These are phyloP conservation scores for Phtheirospermum japonicum DNA, from an alignment of 257 asterid species.

Conservation along the genomic window DNA sequence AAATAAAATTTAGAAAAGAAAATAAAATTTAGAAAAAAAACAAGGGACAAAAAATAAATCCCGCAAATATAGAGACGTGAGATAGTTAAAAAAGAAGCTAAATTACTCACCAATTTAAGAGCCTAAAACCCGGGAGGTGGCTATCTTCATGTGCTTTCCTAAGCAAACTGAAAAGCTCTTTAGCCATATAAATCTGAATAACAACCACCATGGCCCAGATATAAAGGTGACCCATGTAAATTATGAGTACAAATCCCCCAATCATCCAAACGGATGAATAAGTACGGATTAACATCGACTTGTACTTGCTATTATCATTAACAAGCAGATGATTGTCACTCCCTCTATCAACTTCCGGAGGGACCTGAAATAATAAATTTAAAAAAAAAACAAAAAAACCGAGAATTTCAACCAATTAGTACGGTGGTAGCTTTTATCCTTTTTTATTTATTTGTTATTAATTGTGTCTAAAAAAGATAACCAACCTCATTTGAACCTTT, in stretches of 20 bases:
- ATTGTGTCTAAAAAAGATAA: constrained; percentile 18
- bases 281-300: constrained; percentile 81
- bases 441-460: neutral
- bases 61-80: no score
- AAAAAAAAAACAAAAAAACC: constrained; percentile 15
- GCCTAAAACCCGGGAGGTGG: constrained; percentile 97
- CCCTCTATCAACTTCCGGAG: constrained; percentile 55
- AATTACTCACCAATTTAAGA: constrained; percentile 73
- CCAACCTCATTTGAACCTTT: constrained; percentile 89
- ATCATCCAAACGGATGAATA: constrained; percentile 95
- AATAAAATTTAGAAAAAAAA: neutral
- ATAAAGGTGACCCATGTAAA: constrained; percentile 97
- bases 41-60: neutral
- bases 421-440: neutral
- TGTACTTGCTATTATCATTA: constrained; percentile 80
- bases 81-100: neutral
- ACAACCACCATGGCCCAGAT: constrained; percentile 92
- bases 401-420: constrained; percentile 18
- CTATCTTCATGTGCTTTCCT: constrained; percentile 82
- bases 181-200: constrained; percentile 90
- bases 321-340: constrained; percentile 64
- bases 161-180: constrained; percentile 82
- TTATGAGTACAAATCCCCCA: constrained; percentile 72
- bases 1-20: neutral
- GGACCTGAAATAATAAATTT: constrained; percentile 47